Base-by-base conservation (phyloP, 169 alveolate genomes). In the Plasmodium chabaudi region DNA sequence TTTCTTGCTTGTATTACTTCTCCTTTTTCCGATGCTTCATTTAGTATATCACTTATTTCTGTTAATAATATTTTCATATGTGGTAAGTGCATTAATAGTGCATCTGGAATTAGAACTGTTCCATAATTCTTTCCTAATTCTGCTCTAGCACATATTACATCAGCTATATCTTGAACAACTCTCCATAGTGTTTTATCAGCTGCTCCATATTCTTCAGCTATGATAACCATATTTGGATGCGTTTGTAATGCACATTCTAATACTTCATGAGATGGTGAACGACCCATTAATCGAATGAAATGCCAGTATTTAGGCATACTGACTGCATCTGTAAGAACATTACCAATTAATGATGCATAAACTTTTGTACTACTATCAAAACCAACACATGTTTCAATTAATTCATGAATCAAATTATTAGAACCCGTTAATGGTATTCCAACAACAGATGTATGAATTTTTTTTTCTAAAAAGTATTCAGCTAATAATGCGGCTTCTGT, bases 221-320 rank as follows among this genome's bases (percentile, higher is more conserved):
- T 97, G 39, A 98, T 91, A 9, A 97, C 99, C 12, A 96, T 88
- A 91, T 98, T 98, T n/a, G 99, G 99, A 67, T 97, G 99, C 6
- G 99, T 97, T 92, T 97, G 97, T 42, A 98, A 91, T 9, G 99
- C 99, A 60, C 98, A 95, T 87, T 98, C 99, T 42, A 97, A 90
- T 21, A 97, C 99, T 69, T 97, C 97, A 92, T 97, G 98, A 4
- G 98, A 96, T 9, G 99, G 99, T 88, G 98, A 98, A 73, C 99
- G 94, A 73, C 99, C 99, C 99, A 98, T 97, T 65, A 98, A 93
- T 90, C 99, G 97, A 60, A 98, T 97, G 92, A 98, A 98, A 77
- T 98, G 99, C 99, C 99, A 98, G 88, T 98, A 98, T 92, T 98
- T 98, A 10, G 98, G 99, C 96, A 98, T 98, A 25, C 99, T 95